A percentile compares a stretch with the other conserved stretches of the same genome.
Evolutionary conservation across 2,329 filamentous ascomycete genomes (phyloP).

Genomic region (Colletotrichum salicis): DNA sequence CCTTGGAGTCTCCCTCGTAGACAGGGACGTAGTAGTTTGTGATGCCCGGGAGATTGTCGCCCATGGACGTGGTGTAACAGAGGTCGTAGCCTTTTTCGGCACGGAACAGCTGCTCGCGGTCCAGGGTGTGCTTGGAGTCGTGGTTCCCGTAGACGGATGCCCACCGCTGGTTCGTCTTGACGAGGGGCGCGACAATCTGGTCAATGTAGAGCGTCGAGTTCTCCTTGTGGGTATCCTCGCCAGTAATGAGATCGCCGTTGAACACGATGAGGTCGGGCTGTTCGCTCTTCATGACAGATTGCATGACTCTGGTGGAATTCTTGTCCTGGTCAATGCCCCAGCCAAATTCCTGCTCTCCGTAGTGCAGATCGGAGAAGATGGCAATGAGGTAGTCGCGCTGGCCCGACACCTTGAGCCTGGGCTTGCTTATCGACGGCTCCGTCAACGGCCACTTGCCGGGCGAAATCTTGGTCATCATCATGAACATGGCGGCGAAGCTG

Average conservation of each 20-base stretch:
- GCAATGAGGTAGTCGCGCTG: slow-evolving; percentile 39
- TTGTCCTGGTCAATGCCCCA: slow-evolving; percentile 56
- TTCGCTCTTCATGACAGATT: slow-evolving; percentile 58
- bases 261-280: slow-evolving; percentile 64
- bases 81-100: slow-evolving; percentile 65
- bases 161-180: slow-evolving; percentile 58
- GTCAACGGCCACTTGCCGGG: slow-evolving; percentile 32
- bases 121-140: slow-evolving; percentile 62
- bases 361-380: slow-evolving; percentile 67
- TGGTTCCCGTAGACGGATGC: slow-evolving; percentile 72
- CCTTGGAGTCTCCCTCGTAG: slow-evolving; percentile 25
- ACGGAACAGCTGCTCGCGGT: slow-evolving; percentile 51
- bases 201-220: slow-evolving; percentile 64
- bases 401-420: slow-evolving; percentile 9
- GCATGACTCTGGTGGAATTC: slow-evolving; percentile 58
- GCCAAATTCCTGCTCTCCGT: slow-evolving; percentile 57
- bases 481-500: slow-evolving; percentile 32
- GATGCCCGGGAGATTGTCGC: slow-evolving; percentile 31
- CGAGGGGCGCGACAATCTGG: slow-evolving; percentile 58
- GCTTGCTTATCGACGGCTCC: slow-evolving; percentile 33
- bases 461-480: slow-evolving; percentile 35
- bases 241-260: slow-evolving; percentile 72
- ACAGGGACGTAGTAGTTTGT: slow-evolving; percentile 39
- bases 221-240: slow-evolving; percentile 61
- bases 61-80: slow-evolving; percentile 54